Base-by-base conservation (phyloP, 169 alveolate genomes). In the Cytauxzoon felis region DNA sequence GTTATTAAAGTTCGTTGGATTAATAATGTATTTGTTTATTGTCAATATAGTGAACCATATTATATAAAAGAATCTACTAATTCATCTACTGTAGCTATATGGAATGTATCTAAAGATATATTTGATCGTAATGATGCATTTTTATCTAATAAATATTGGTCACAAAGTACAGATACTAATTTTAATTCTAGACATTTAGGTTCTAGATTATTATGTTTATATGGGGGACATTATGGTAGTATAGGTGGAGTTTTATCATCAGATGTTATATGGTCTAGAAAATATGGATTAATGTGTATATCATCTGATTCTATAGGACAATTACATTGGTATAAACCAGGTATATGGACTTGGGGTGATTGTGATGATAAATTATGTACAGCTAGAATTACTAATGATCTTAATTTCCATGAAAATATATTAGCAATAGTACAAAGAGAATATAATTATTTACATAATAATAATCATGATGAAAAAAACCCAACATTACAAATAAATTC, bases 261-360 rank as follows among this genome's bases (percentile, higher is more conserved):
- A 19, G 85, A 75, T 29, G 57, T 57, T 45, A 8, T 16, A 26
- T 75, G 85, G 85, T 42, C 80, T 13, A 24, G 21, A 5, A 59
- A 75, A 27, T 60, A 56, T 26, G 85, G 85, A 18, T 8, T 75
- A 13, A 27, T 75, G 36, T 78, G 73, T 16, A 57, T 64, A 1
- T 59, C 78, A 16, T 34, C 85, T 19, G 85, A 75, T 40, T 30
- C 61, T 30, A 64, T 73, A 7, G 79, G 85, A 2, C 79, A 75
- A 43, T 7, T 75, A 45, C 85, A 75, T 49, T 40, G 58, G 33
- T 62, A 64, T 51, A 65, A 65, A 60, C 85, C 85, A 23, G 85
- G 85, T 13, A 42, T 75, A 0, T 75, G 85, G 85, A 54, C 80
- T 18, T 75, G 85, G 85, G 56, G 70, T 13, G 79, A 49, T 43